Evolutionary conservation across 139 green algal species (phyloP).

Genomic region (Marvania coccoides): DNA sequence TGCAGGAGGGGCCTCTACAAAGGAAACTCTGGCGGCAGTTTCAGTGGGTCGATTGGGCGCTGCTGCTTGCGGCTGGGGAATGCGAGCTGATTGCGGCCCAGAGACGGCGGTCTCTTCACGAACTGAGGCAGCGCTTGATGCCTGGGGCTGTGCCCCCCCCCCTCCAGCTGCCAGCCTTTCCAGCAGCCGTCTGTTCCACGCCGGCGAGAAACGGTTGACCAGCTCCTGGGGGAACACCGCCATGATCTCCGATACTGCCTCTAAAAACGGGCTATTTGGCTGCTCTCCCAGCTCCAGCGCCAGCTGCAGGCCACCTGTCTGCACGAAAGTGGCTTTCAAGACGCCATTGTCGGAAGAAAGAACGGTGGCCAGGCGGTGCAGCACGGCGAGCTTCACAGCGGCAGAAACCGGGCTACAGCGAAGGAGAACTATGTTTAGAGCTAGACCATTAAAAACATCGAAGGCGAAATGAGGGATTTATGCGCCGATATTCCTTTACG

Average conservation of each 20-base stretch:
- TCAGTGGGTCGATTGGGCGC: no score
- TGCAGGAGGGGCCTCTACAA: background rate
- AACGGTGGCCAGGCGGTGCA: background rate
- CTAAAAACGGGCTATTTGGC: background rate
- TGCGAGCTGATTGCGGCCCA: no score
- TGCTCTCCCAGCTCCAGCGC: background rate
- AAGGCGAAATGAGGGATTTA: background rate
- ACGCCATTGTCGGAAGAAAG: background rate
- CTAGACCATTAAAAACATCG: background rate
- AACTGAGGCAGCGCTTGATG: no score
- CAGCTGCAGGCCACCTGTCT: background rate
- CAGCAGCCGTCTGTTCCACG: background rate
- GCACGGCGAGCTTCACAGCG: background rate
- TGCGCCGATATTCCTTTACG: no score
- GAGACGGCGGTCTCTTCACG: no score
- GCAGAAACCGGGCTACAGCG: background rate
- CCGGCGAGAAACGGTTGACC: slow-evolving; percentile 3
- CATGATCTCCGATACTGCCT: background rate
- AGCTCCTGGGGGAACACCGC: background rate
- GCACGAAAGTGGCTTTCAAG: background rate
- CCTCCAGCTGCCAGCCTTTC: background rate
- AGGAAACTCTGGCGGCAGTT: no score
- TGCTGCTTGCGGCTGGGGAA: no score
- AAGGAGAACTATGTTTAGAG: background rate
- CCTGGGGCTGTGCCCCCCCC: background rate